These are phyloP conservation scores for Magnolia officinalis DNA, from an alignment of 164 flowering plant genomes.

Conservation along the genomic window DNA sequence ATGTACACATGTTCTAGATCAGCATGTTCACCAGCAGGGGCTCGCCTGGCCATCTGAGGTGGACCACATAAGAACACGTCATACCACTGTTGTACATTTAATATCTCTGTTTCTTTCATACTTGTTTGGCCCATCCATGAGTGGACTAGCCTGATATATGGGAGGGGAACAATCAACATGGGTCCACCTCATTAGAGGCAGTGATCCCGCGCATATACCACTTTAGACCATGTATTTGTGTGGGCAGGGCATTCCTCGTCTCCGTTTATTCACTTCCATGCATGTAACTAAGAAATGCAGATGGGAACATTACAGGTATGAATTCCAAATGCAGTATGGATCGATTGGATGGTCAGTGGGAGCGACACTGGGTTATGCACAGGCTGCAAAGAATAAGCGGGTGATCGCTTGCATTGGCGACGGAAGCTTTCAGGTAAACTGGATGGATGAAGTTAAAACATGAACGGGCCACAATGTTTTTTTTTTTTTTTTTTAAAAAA, in stretches of 20 bases:
- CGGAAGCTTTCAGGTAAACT: constrained; percentile 82
- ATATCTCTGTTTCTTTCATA: too few species aligned
- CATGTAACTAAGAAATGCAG: neutral
- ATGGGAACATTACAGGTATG: constrained; percentile 44
- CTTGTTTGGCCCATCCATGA: too few species aligned
- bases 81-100: too few species aligned
- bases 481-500: too few species aligned
- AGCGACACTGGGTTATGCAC: constrained; percentile 86
- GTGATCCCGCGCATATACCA: too few species aligned
- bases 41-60: too few species aligned
- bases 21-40: too few species aligned
- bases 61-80: too few species aligned
- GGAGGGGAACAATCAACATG: too few species aligned
- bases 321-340: constrained; percentile 84
- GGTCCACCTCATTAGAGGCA: too few species aligned
- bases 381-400: constrained; percentile 66
- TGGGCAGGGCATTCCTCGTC: neutral
- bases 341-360: constrained; percentile 94
- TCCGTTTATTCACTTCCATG: neutral
- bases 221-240: neutral
- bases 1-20: too few species aligned
- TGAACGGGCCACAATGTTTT: neutral
- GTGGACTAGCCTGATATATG: too few species aligned
- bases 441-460: neutral
- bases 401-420: constrained; percentile 84